These are phyloP conservation scores for Globisporangium viniferum DNA, from an alignment of 352 stramenopile species.

Conservation along the genomic window DNA sequence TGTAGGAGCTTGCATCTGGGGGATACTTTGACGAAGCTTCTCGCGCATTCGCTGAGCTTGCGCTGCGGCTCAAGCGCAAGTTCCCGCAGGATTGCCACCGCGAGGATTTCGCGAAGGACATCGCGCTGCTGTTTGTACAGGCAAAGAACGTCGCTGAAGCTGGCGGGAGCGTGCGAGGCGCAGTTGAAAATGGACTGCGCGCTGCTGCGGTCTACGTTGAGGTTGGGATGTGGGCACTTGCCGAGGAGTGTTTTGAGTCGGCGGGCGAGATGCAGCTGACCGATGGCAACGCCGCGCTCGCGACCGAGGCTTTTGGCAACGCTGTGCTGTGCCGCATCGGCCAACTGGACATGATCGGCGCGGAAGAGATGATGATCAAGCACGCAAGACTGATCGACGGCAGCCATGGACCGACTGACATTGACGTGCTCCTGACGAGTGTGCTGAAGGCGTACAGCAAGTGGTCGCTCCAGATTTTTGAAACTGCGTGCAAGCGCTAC, in stretches of 20 bases:
- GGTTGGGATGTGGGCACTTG: constrained; percentile 43
- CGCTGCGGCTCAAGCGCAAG: constrained; percentile 52
- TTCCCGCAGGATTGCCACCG: constrained; percentile 53
- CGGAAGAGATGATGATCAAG: constrained; percentile 47
- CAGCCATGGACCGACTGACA: constrained; percentile 33
- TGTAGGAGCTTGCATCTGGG: constrained; percentile 39
- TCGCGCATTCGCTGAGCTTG: constrained; percentile 52
- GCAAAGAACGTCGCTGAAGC: constrained; percentile 55
- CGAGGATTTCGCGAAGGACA: constrained; percentile 27
- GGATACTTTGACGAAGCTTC: constrained; percentile 75
- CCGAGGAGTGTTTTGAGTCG: constrained; percentile 53
- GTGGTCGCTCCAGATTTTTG: constrained; percentile 48
- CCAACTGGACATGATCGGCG: constrained; percentile 49
- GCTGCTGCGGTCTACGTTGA: constrained; percentile 55
- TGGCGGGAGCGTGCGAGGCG: constrained; percentile 42
- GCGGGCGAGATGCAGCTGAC: constrained; percentile 47
- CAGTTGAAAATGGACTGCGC: constrained; percentile 47
- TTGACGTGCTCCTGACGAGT: constrained; percentile 50
- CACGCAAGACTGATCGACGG: constrained; percentile 35
- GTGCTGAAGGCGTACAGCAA: constrained; percentile 57
- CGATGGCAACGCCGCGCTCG: constrained; percentile 29
- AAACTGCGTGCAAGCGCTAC: constrained; percentile 49
- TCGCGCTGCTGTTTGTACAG: constrained; percentile 49
- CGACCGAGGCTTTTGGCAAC: constrained; percentile 57
- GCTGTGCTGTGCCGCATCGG: constrained; percentile 60